Evolutionary conservation across 2,329 filamentous ascomycete species (phyloP).

Genomic region (Venturia nashicola): DNA sequence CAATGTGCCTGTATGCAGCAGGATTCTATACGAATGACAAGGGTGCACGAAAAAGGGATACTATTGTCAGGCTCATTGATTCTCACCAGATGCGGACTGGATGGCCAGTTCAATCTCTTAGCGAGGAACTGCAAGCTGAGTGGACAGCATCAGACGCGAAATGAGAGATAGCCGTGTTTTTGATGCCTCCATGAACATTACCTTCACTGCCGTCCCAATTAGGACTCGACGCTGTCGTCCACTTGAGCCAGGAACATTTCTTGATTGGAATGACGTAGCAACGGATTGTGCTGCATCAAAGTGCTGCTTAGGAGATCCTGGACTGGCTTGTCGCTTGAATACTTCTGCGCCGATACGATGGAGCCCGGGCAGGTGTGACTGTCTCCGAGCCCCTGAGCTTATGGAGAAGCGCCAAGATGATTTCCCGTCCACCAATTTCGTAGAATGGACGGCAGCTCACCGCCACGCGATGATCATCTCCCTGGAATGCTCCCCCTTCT

Average conservation of each 20-base stretch:
- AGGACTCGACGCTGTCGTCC: background rate
- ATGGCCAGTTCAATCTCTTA: constrained; percentile 5
- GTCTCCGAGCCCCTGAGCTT: background rate
- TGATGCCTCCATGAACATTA: background rate
- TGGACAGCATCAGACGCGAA: background rate
- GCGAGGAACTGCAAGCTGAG: constrained; percentile 4
- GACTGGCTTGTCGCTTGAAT: background rate
- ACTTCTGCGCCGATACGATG: background rate
- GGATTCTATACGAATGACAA: background rate
- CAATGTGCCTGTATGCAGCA: background rate
- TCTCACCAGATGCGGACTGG: constrained; percentile 5
- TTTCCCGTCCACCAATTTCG: background rate
- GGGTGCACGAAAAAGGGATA: background rate
- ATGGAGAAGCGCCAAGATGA: background rate
- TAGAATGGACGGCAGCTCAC: no score
- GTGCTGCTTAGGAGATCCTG: background rate
- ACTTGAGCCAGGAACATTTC: background rate
- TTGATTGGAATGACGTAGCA: background rate
- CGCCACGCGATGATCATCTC: no score
- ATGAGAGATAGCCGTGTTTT: background rate
- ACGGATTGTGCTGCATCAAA: background rate
- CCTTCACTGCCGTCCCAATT: background rate
- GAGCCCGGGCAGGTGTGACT: background rate
- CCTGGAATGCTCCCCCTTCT: no score
- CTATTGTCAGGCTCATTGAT: constrained; percentile 7